Base-by-base conservation (phyloP, 306 rosid species). In the Vigna hirtella region DNA sequence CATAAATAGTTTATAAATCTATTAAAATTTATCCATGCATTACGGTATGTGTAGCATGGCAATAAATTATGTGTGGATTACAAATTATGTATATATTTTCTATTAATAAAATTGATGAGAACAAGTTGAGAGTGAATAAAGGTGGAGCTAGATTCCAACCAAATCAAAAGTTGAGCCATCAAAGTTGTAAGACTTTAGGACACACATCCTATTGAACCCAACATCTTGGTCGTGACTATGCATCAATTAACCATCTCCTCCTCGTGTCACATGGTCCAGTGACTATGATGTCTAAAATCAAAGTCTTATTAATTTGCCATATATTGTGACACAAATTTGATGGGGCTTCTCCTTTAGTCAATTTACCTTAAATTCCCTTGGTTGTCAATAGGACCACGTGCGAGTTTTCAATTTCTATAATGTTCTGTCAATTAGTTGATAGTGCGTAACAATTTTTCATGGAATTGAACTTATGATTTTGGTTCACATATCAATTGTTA, bases 251-350 rank as follows among this genome's bases (percentile, higher is more conserved):
- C 73, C 65, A 47, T 87, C 73, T 66, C 72, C 70, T 66, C 84
- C 78, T 73, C 77, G 85, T 83, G 85, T 81, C 76, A 82, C 82
- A 77, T 43, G 90, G 88, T 86, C 91, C 83, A 77, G 5, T 73
- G 84, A 72, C 18, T 18, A n/a, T 1, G 82, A 77, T 66, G 78
- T 51, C 57, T 83, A 83, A 38, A 7, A 56, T 77, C 73, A 34
- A 72, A 66, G 1, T 69, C 76, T 56, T 30, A 71, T 49, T 63
- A 30, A 47, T 42, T 78, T 22, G 20, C 66, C 70, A 61, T 50
- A 32, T 62, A 16, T 14, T 34, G 22, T 79, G 72, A 77, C 66
- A 53, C 48, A 74, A 66, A 38, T 38, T 64, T 78, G 63, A 47
- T 61, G 38, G 55, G n/a, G 13, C 72, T 73, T 70, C 79, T 56